Base-by-base conservation (phyloP, 1,139 yeast genomes). In the Lodderomyces beijingensis region DNA sequence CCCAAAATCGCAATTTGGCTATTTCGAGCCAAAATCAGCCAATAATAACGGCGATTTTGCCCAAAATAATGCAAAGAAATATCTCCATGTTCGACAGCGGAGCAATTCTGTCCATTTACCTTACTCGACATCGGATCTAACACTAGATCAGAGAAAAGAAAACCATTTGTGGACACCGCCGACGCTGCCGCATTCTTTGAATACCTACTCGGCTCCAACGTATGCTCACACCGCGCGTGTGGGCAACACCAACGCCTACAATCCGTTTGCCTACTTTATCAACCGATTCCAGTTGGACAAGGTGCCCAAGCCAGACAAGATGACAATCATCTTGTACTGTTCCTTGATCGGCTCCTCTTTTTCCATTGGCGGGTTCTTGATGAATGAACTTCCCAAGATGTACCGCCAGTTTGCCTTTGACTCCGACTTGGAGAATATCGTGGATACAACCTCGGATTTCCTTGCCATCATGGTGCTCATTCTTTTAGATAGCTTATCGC, bases 241-340 rank as follows among this genome's bases (percentile, higher is more conserved):
- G 24, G 50, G 49, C 37, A 43, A 46, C 12, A 41, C 42, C 12
- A 39, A 28, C 11, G 29, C 47, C 13, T 37, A 42, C 16, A 56
- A 54, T 33, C 64, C 62, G 3, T 45, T 56, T 33, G 51, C 52
- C 19, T 35, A 9, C 16, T n/a, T 40, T 37, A 10, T 35, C 49
- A 27, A 34, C 43, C 21, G 35, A 35, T 33, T 41, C 28, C 45
- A 49, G 25, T 33, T 49, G 4, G 48, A 52, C 24, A 46, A 43
- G 30, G 39, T 50, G 14, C 33, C 47, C 30, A 62, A 62, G 37
- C 70, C 70, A 1, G 70, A 63, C 44, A 59, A 59, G 40, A 50
- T 65, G 46, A 58, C 68, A 14, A 54, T 62, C 14, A 54, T 65
- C n/a, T 51, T 64, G 25, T 63, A 62, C 39, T 55, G 65, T 34